These are phyloP conservation scores for Emericellopsis cladophorae DNA, from an alignment of 2,329 filamentous ascomycete species.

Conservation along the genomic window DNA sequence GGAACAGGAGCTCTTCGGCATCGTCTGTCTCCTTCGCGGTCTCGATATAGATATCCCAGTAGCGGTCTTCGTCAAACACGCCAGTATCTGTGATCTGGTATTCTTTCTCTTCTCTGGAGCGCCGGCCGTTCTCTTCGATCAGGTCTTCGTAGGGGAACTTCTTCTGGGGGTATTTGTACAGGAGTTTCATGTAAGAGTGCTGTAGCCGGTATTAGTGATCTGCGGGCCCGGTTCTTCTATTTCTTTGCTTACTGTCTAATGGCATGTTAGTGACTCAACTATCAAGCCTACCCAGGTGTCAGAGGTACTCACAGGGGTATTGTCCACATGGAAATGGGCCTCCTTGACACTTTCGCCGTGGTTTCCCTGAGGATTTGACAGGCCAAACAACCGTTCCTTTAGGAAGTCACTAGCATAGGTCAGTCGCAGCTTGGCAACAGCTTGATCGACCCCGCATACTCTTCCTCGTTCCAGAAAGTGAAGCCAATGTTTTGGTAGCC, in stretches of 20 bases:
- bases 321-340: slow-evolving; percentile 91
- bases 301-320: slow-evolving; percentile 53
- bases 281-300: slow-evolving; percentile 8
- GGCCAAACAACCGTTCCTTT: slow-evolving; percentile 87
- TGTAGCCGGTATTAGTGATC: slow-evolving; percentile 19
- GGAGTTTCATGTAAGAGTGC: slow-evolving; percentile 98
- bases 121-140: slow-evolving; percentile 67
- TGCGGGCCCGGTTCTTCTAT: background rate
- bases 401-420: slow-evolving; percentile 60
- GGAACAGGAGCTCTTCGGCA: slow-evolving; percentile 82
- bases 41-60: slow-evolving; percentile 97
- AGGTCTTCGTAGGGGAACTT: slow-evolving; percentile 88
- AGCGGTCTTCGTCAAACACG: slow-evolving; percentile 75
- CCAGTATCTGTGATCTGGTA: slow-evolving; percentile 89
- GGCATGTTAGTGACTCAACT: background rate
- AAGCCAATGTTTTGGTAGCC: slow-evolving; percentile 87
- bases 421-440: slow-evolving; percentile 14
- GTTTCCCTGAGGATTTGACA: slow-evolving; percentile 94
- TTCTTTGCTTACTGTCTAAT: background rate
- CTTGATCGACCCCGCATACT: slow-evolving; percentile 37
- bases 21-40: slow-evolving; percentile 90
- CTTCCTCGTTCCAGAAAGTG: slow-evolving; percentile 95
- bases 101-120: slow-evolving; percentile 66
- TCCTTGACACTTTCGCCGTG: slow-evolving; percentile 97
- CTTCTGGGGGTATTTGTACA: slow-evolving; percentile 93